Percentiles rank a stretch among this genome's conserved stretches.
Evolutionary conservation across 2,329 filamentous ascomycete species (phyloP).

Genomic region (Fulvia fulva): DNA sequence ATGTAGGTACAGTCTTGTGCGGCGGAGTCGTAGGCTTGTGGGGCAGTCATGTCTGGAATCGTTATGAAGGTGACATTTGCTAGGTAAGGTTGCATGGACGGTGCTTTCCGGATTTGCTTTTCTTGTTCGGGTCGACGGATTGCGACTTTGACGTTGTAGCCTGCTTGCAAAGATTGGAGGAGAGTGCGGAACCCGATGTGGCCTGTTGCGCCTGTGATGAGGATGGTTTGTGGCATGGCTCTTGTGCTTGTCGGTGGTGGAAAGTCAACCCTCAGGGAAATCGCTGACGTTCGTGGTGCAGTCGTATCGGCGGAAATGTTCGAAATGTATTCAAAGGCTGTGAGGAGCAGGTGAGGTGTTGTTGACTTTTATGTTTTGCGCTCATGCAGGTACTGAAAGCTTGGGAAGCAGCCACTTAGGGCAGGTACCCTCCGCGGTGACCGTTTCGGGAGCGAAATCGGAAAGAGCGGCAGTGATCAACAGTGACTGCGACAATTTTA

Average conservation of each 20-base stretch:
- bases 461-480: background rate
- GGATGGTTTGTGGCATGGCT: background rate
- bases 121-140: conserved; percentile 15
- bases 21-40: conserved; percentile 35
- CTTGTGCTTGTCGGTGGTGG: background rate
- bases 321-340: no score
- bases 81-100: background rate
- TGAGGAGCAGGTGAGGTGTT: background rate
- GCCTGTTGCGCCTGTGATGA: conserved; percentile 24
- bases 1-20: conserved; percentile 30
- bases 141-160: conserved; percentile 19
- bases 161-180: conserved; percentile 17
- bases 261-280: no score
- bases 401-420: background rate
- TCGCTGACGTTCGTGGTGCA: no score
- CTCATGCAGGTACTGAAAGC: background rate
- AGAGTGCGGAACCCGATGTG: conserved; percentile 30
- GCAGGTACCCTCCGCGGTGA: background rate
- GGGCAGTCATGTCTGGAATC: conserved; percentile 32
- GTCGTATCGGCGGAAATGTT: no score
- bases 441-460: background rate
- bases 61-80: conserved; percentile 31
- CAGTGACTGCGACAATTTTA: background rate
- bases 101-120: background rate
- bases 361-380: background rate